phyloP scores from a whole-genome alignment of 164 flowering plant genomes.

The Annona cherimola region DNA sequence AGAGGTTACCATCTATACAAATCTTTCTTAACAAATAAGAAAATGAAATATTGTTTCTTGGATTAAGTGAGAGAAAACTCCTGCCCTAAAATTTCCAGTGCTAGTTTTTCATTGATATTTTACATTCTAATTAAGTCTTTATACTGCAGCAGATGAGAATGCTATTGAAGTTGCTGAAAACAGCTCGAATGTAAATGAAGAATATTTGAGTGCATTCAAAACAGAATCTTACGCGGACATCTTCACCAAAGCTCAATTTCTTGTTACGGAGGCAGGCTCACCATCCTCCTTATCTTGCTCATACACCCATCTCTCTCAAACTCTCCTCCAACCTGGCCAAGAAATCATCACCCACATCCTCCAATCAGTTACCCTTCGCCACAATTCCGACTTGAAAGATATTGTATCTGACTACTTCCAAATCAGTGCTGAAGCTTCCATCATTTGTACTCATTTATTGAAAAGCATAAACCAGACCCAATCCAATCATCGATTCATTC shows the following conservation, averaged over 20 bases:
- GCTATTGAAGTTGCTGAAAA: conserved; percentile 14
- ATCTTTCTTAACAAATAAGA: too few relatives aligned
- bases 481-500: conserved; percentile 25
- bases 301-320: conserved; percentile 22
- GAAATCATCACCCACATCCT: conserved; percentile 36
- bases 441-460: conserved; percentile 47
- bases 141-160: conserved; percentile 17
- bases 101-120: background rate
- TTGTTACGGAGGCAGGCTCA: conserved; percentile 17
- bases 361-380: conserved; percentile 32
- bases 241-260: conserved; percentile 37
- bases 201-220: conserved; percentile 43
- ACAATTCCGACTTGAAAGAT: conserved; percentile 32
- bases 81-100: background rate
- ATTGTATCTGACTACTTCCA: conserved; percentile 44
- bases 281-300: conserved; percentile 16
- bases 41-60: background rate
- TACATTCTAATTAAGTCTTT: background rate
- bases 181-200: conserved; percentile 46
- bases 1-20: too few relatives aligned
- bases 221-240: conserved; percentile 55
- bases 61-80: background rate
- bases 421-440: conserved; percentile 59
- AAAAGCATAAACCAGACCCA: conserved; percentile 34
- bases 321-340: conserved; percentile 55